Base-by-base conservation (phyloP, 495 filamentous ascomycete species). In the Aspergillus asperescens region DNA sequence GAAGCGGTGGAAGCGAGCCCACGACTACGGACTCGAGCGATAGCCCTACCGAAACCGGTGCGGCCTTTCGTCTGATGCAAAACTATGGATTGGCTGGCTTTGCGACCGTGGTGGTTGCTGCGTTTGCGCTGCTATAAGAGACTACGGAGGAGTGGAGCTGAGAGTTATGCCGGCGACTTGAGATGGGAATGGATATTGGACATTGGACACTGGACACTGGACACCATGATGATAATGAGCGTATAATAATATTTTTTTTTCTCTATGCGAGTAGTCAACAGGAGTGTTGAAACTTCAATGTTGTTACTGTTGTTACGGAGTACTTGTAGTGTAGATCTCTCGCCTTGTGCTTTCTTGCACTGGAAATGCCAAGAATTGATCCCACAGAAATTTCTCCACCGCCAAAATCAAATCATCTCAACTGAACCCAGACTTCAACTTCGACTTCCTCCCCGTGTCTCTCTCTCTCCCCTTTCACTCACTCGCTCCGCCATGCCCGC, bases 321-420 rank as follows among this genome's bases (percentile, higher is more conserved):
- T 27, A n/a, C 25, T 38, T 24, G 16, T 10, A 41, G 25, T 35
- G 32, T 35, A 35, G 32, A 35, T 35, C 32, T 35, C 32, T 35
- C 32, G 32, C 32, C 32, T 35, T 35, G n/a, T n/a, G n/a, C n/a
- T n/a, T n/a, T n/a, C n/a, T 15, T 15, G 28, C 16, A 34, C 23
- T 19, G 48, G 31, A 13, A 37, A 34, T 58, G 71, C 71, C 71
- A 74, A 74, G 71, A 72, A 62, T 70, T 68, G 68, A 62, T 66
- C 69, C 70, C 71, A 74, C 71, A 72, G 63, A 74, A 74, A 72
- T 72, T 74, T 72, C 69, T 73, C 69, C 70, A 72, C 70, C 70
- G 65, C 67, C 68, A 70, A 67, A 54, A 52, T 49, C 45, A 45
- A 59, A 50, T 41, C 53, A 35, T 35, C 44, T 47, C 58, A 55